Evolutionary conservation across 208 protist species (phyloP).

Genomic region (Angomonas desouzai): DNA sequence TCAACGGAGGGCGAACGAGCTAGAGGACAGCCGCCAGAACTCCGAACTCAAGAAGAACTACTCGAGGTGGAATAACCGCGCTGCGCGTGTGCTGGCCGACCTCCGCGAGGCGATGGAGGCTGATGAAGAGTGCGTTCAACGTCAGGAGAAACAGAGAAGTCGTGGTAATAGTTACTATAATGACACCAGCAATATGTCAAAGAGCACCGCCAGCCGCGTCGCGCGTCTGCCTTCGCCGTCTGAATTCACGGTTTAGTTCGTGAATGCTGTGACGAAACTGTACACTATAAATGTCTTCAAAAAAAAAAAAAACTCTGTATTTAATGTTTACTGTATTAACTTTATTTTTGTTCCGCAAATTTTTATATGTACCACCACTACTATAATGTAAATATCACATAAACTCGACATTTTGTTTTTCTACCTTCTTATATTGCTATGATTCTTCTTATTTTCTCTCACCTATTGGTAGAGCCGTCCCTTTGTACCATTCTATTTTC

Average conservation of each 20-base stretch:
- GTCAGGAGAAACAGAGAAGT: conserved; percentile 1
- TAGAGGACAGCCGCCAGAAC: conserved; percentile 35
- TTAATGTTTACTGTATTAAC: no score
- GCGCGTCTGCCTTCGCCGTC: conserved; percentile 23
- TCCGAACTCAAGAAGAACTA: conserved; percentile 55
- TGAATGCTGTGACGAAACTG: no score
- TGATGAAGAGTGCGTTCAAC: not conserved
- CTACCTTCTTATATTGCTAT: no score
- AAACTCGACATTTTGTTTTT: no score
- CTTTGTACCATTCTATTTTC: no score
- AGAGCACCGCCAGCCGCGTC: not conserved
- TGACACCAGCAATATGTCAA: not conserved
- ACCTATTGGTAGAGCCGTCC: no score
- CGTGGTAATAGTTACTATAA: not conserved
- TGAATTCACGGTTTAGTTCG: conserved; percentile 25
- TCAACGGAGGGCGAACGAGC: conserved; percentile 34
- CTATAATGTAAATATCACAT: no score
- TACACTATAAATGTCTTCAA: not conserved
- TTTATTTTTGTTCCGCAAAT: no score
- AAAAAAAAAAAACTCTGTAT: conserved; percentile 12
- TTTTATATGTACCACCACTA: no score
- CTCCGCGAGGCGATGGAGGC: conserved; percentile 24
- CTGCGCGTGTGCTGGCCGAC: conserved; percentile 66
- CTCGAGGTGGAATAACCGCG: conserved; percentile 70
- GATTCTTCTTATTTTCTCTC: no score